Evolutionary conservation across 208 protist genomes (phyloP).

Genomic region (Leishmania martiniquensis): DNA sequence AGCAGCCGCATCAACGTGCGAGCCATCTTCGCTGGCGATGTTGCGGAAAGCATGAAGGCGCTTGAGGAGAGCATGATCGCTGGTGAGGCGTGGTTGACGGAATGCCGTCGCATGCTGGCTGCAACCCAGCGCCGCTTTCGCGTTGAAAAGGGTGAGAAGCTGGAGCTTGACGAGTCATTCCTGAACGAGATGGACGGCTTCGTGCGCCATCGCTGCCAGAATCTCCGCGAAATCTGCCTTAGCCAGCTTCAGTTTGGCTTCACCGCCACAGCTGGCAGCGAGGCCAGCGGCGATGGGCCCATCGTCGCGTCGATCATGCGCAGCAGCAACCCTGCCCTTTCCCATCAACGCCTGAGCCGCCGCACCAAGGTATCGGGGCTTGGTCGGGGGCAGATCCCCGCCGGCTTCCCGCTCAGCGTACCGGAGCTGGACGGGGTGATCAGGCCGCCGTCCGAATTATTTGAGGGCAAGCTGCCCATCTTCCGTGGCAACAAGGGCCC

Average conservation of each 20-base stretch:
- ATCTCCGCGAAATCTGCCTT: conserved; percentile 97
- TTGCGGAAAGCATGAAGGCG: conserved; percentile 89
- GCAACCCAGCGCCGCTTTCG: conserved; percentile 83
- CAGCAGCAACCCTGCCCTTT: conserved; percentile 12
- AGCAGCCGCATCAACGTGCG: conserved; percentile 92
- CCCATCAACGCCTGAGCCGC: conserved; percentile 18
- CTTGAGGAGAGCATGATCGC: conserved; percentile 92
- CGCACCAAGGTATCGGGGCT: conserved; percentile 31
- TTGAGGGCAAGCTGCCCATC: conserved; percentile 80
- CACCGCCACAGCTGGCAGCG: conserved; percentile 45
- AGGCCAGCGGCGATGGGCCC: conserved; percentile 24
- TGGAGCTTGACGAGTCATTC: conserved; percentile 94
- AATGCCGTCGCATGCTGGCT: conserved; percentile 88
- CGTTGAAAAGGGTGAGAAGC: conserved; percentile 84
- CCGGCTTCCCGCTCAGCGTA: conserved; percentile 57
- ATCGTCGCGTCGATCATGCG: conserved; percentile 2
- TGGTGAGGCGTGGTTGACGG: conserved; percentile 93
- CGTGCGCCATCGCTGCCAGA: conserved; percentile 96
- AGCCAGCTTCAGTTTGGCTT: conserved; percentile 97
- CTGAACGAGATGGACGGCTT: conserved; percentile 98
- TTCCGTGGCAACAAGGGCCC: conserved; percentile 96
- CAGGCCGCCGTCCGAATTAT: conserved; percentile 43
- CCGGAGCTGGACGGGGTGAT: conserved; percentile 63
- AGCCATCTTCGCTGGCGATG: conserved; percentile 95
- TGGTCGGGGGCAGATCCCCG: conserved; percentile 29